A percentile compares a stretch with the other conserved stretches of the same genome.
phyloP scores from a whole-genome alignment of 2,329 filamentous ascomycete genomes.

The Arthroderma sp. region DNA sequence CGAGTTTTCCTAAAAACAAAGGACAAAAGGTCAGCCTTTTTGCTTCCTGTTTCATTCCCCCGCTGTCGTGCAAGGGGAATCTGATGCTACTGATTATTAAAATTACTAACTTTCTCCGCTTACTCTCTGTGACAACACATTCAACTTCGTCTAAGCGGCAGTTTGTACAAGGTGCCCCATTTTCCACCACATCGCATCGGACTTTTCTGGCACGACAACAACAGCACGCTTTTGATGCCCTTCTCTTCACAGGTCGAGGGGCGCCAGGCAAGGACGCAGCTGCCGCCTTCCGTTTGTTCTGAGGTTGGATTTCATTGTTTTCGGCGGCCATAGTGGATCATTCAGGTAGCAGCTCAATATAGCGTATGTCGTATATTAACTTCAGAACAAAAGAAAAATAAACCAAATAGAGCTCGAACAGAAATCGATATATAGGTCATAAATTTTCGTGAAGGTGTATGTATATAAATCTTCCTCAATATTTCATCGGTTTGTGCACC shows the following conservation, averaged over 20 bases:
- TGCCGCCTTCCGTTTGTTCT: constrained; percentile 44
- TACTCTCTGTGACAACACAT: constrained; percentile 15
- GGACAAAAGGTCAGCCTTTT: no score
- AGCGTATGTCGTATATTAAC: no score
- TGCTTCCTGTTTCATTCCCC: no score
- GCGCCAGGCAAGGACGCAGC: constrained; percentile 41
- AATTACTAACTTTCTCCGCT: constrained; percentile 44
- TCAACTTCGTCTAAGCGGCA: constrained; percentile 17
- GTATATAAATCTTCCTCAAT: no score
- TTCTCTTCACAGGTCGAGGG: constrained; percentile 54
- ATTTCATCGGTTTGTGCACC: no score
- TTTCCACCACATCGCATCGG: constrained; percentile 38
- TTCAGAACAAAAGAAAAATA: no score
- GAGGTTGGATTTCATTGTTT: constrained; percentile 19
- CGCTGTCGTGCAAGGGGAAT: no score
- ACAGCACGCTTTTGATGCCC: constrained; percentile 39
- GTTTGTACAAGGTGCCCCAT: constrained; percentile 26
- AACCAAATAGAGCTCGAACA: no score
- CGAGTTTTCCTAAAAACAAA: constrained; percentile 24
- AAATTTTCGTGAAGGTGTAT: no score
- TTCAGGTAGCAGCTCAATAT: no score
- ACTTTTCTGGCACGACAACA: constrained; percentile 41
- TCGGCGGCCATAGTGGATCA: constrained; percentile 2
- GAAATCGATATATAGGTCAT: no score
- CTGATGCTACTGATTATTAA: background rate